Base-by-base conservation (phyloP, 495 filamentous ascomycete species). In the Penicillium canescens region DNA sequence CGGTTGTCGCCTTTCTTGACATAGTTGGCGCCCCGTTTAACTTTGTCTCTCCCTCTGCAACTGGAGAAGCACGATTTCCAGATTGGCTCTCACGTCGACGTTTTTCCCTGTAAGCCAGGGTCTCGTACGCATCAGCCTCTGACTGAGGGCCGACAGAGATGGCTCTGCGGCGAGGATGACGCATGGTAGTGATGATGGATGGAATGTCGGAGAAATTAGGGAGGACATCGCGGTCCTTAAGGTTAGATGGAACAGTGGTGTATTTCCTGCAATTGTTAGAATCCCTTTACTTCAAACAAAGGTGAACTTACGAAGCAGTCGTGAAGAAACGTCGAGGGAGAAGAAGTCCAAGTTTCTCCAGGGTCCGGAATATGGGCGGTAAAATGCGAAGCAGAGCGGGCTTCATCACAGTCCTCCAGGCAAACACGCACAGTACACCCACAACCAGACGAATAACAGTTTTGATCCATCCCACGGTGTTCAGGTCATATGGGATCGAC, bases 111-210 rank as follows among this genome's bases (percentile, higher is more conserved):
- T 93, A 96, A n/a, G 94, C 94, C 18, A 98, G 74, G 14, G 90
- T 91, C 73, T 98, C 94, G 64, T 96, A 96, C 6, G 92, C 94
- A 68, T 98, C 94, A 3, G 94, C 94, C 52, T 88, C 90, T 23
- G 92, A 96, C 71, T 98, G 94, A 6, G 94, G 94, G 0, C 94
- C 94, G 31, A 98, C 80, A 20, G 91, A 96, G 20, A 97, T 84
- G 35, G 90, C 85, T n/a, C 94, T 82, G 53, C 84, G 80, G 16
- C 88, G 78, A 0, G 90, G 90, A 59, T 94, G 86, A 13, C 90
- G 82, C 14, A 98, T 86, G 6, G 83, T 90, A 9, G 80, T 85
- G 11, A 97, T 77, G 41, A 97, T 71, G 16, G 80, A 80, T 9
- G 94, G 89, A 13, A 98, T 77, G 44, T 97, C 91, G 7, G 86